Evolutionary conservation across 768 basidiomycete genomes (phyloP), one percentile per base, ranked within the genome.

Genomic region (Suillus subalutaceus): DNA sequence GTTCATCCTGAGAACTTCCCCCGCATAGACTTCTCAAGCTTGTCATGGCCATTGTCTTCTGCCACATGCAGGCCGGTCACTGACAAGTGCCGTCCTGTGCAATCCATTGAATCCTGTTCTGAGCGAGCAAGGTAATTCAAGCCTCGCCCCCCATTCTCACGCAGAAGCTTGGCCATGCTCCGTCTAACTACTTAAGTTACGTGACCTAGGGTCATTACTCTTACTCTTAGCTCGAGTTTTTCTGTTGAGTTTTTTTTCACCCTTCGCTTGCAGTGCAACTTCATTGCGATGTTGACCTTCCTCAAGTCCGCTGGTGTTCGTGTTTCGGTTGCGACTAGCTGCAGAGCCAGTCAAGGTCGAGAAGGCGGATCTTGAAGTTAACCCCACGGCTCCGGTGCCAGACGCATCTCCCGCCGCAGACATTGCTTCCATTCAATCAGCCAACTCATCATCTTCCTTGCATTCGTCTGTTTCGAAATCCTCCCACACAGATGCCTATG

Each of bases 401-500:
- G 18, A 60, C 6, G 41, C 41, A 13, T 32, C 43, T 60, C 26
- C 43, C 5, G 37, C 48, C 26, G 15, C 64, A n/a, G 65, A 58
- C 40, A 30, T 50, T 13, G 44, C 55, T 13, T 43, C 48, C 7
- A 43, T 59, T 7, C 58, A 59, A 37, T 38, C 46, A 16, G 41
- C n/a, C 13, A 35, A 56, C n/a, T 56, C 53, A 2, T 35, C 63
- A 23, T 23, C 65, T 32, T 44, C 50, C n/a, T 46, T 48, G 44
- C 26, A 71, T 16, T 70, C 70, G 12, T 69, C 77, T 23, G 64
- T 68, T 48, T 65, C 66, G 15, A 52, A 53, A 32, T 71, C 70
- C 58, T 74, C 77, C 5, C 46, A 65, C 2, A 74, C 68, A 18
- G 77, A 72, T 53, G 65, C 74, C 4, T 74, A 70, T 2, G 77